Percentiles rank a stretch among this genome's conserved stretches.
These are phyloP conservation scores for Naematelia aurantialba DNA, from an alignment of 768 basidiomycete species.

Conservation along the genomic window DNA sequence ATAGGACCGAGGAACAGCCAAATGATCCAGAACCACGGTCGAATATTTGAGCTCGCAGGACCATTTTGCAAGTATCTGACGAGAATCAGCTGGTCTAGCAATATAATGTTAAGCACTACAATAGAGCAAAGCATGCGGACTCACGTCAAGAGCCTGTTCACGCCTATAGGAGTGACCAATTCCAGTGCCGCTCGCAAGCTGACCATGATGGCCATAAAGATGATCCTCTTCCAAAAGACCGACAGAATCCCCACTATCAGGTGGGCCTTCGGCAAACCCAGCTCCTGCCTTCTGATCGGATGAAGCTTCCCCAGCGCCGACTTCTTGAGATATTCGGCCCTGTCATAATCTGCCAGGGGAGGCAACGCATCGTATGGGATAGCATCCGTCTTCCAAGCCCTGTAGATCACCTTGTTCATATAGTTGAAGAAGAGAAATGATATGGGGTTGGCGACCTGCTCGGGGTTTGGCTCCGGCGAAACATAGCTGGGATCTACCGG, in stretches of 20 bases:
- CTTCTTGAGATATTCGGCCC: slow-evolving; percentile 44
- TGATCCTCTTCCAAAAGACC: slow-evolving; percentile 22
- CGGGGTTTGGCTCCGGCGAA: slow-evolving; percentile 49
- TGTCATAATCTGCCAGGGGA: slow-evolving; percentile 55
- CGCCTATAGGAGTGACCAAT: slow-evolving; percentile 51
- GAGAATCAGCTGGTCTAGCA: not conserved
- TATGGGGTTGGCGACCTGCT: slow-evolving; percentile 57
- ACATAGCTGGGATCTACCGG: slow-evolving; percentile 57
- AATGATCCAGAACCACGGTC: slow-evolving; percentile 68
- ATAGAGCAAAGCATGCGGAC: slow-evolving; percentile 25
- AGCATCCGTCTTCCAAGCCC: slow-evolving; percentile 40
- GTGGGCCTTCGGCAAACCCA: slow-evolving; percentile 53
- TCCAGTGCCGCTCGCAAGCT: slow-evolving; percentile 34
- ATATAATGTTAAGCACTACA: not conserved
- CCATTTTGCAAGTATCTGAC: slow-evolving; percentile 57
- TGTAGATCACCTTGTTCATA: slow-evolving; percentile 55
- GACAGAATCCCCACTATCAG: slow-evolving; percentile 56
- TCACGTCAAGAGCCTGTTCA: slow-evolving; percentile 53
- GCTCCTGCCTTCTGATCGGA: slow-evolving; percentile 43
- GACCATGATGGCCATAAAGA: slow-evolving; percentile 26
- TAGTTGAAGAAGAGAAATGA: slow-evolving; percentile 56
- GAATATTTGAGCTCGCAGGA: slow-evolving; percentile 55
- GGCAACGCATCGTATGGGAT: slow-evolving; percentile 53
- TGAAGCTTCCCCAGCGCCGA: slow-evolving; percentile 49
- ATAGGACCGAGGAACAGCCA: slow-evolving; percentile 52